Evolutionary conservation across 768 basidiomycete genomes (phyloP).

Genomic region (Rhodotorula kratochvilovae): DNA sequence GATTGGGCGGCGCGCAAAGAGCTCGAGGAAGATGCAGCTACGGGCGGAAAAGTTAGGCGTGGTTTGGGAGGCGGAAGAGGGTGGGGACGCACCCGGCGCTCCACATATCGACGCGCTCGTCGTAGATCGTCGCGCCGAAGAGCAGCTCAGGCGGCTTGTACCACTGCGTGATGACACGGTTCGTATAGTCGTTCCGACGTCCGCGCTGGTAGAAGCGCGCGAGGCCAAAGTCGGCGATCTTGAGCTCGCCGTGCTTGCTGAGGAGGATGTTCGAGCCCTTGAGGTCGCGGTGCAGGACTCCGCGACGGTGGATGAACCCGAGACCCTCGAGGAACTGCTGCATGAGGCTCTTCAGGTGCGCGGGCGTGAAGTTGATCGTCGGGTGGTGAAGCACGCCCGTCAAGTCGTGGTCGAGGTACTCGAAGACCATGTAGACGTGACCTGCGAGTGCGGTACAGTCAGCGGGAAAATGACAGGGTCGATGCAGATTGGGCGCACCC

Average conservation of each 20-base stretch:
- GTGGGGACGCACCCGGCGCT: conserved; percentile 98
- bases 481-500: conserved; percentile 54
- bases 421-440: conserved; percentile 97
- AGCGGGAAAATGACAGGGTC: neutral
- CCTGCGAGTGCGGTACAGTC: conserved; percentile 54
- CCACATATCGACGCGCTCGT: conserved; percentile 99
- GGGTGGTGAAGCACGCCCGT: conserved; percentile 90
- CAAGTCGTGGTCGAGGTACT: conserved; percentile 98
- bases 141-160: conserved; percentile 93
- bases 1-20: conserved; percentile 90
- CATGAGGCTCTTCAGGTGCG: conserved; percentile 91
- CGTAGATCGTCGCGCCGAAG: conserved; percentile 92
- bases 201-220: conserved; percentile 94
- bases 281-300: conserved; percentile 95
- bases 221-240: conserved; percentile 94
- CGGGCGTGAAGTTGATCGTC: conserved; percentile 73
- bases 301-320: conserved; percentile 89
- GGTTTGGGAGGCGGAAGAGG: conserved; percentile 78
- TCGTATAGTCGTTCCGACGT: conserved; percentile 89
- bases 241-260: conserved; percentile 83
- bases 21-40: conserved; percentile 97
- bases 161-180: conserved; percentile 97
- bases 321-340: conserved; percentile 92
- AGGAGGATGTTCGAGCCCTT: conserved; percentile 98
- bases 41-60: neutral